phyloP scores from a whole-genome alignment of 768 basidiomycete species.

The Candolleomyces efflorescens region DNA sequence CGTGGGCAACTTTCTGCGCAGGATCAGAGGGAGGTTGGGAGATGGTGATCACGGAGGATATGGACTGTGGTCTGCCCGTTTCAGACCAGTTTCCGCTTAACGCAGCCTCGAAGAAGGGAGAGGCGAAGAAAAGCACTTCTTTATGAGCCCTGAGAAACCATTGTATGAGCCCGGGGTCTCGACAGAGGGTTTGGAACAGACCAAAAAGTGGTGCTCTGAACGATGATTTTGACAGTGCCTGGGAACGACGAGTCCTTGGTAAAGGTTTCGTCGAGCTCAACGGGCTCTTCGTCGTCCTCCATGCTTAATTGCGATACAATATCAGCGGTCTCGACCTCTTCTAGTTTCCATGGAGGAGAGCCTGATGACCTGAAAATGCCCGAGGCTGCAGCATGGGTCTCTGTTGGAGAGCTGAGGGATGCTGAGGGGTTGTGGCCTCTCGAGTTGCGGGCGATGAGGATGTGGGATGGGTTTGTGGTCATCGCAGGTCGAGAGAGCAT shows the following conservation, averaged over 20 bases:
- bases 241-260: constrained; percentile 62
- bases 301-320: constrained; percentile 64
- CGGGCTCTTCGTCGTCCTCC: constrained; percentile 62
- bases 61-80: constrained; percentile 69
- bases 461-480: constrained; percentile 79
- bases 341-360: constrained; percentile 76
- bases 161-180: background rate
- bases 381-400: constrained; percentile 83
- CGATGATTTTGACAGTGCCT: constrained; percentile 87
- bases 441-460: constrained; percentile 85
- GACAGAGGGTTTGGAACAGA: constrained; percentile 31
- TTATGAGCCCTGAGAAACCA: constrained; percentile 71
- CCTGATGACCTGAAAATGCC: constrained; percentile 81
- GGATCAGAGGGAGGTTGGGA: constrained; percentile 66
- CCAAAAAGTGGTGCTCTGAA: constrained; percentile 90
- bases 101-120: constrained; percentile 93
- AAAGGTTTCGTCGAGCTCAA: constrained; percentile 82
- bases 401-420: constrained; percentile 77
- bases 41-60: constrained; percentile 82
- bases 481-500: constrained; percentile 23
- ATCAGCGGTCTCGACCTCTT: constrained; percentile 70
- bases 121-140: constrained; percentile 86
- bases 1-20: constrained; percentile 38
- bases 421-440: constrained; percentile 77
- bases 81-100: constrained; percentile 92